Evolutionary conservation across 2,329 filamentous ascomycete genomes (phyloP), one percentile per base, ranked within the genome.

Genomic region (Fusarium neocosmosporiellum): DNA sequence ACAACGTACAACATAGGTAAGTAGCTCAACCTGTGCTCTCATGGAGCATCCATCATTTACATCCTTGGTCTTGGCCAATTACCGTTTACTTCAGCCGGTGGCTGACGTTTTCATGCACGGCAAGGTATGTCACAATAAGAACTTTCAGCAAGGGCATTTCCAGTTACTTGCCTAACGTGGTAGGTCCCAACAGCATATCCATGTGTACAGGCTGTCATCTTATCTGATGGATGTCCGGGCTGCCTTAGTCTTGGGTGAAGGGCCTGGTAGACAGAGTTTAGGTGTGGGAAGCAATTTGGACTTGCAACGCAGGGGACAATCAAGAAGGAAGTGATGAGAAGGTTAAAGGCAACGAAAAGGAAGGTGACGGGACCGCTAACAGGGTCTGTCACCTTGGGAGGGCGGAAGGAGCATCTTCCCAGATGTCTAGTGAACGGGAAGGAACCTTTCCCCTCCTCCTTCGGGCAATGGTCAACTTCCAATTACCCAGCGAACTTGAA

Each of bases 111-210:
- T 24, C 60, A 58, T 55, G 61, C 36, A 43, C 37, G 24, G 16
- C 29, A 60, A 33, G 18, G 37, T 29, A 36, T 57, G 41, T 57
- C 59, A 59, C 58, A 29, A 34, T 58, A 58, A 41, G 62, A 39
- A 27, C 54, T 37, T 33, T 63, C 58, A 29, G 34, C 55, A 37
- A 46, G 59, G 58, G 20, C 41, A 50, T 57, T 57, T 50, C 33
- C 33, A 59, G 50, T 63, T 57, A 62, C 64, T 73, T 71, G 39
- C 71, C 71, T 46, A 73, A 73, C 67, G 46, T 13, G 60, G 71
- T 54, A 73, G 67, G 63, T 63, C 59, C 46, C 33, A 57, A 37
- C 33, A 58, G 36, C 54, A 31, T 50, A 59, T 46, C 34, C 50
- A 50, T 68, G 41, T 46, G 41, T 46, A 22, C 9, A 46, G 67